Evolutionary conservation across 2,329 filamentous ascomycete species (phyloP).

Genomic region (Cercospora zeae-maydis): DNA sequence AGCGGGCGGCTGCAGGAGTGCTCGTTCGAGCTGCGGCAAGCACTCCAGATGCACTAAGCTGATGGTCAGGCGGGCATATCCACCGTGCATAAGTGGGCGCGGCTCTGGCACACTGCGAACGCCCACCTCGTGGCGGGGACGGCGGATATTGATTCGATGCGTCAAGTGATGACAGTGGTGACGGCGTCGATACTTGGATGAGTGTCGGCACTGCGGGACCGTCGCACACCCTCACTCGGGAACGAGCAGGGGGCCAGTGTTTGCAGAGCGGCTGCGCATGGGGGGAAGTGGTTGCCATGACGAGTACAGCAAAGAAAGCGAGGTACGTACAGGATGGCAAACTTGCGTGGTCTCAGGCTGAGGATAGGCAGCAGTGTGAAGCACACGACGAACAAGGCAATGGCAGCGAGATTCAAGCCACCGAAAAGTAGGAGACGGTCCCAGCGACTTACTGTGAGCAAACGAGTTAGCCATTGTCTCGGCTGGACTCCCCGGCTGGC

Average conservation of each 20-base stretch:
- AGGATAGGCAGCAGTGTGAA: slow-evolving; percentile 86
- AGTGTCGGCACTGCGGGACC: slow-evolving; percentile 19
- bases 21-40: slow-evolving; percentile 22
- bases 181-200: slow-evolving; percentile 18
- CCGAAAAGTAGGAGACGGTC: slow-evolving; percentile 90
- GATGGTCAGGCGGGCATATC: slow-evolving; percentile 35
- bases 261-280: slow-evolving; percentile 15
- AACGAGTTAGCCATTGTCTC: slow-evolving; percentile 34
- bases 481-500: slow-evolving; percentile 28
- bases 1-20: slow-evolving; percentile 25
- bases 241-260: slow-evolving; percentile 14
- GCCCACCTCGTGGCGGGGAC: slow-evolving; percentile 28
- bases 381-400: slow-evolving; percentile 88
- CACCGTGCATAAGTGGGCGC: slow-evolving; percentile 32
- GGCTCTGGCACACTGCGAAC: slow-evolving; percentile 23
- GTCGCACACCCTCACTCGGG: slow-evolving; percentile 26
- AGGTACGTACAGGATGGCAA: slow-evolving; percentile 86
- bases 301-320: slow-evolving; percentile 5
- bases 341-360: slow-evolving; percentile 79
- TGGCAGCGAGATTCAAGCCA: slow-evolving; percentile 82
- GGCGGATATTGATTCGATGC: slow-evolving; percentile 19
- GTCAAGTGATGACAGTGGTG: slow-evolving; percentile 16
- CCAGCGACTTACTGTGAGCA: slow-evolving; percentile 85
- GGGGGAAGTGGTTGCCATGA: slow-evolving; percentile 14
- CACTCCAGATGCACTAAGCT: slow-evolving; percentile 29